Percentiles rank a stretch among this genome's conserved stretches.
phyloP scores from a whole-genome alignment of 768 basidiomycete genomes.

The Pholiota conissans region DNA sequence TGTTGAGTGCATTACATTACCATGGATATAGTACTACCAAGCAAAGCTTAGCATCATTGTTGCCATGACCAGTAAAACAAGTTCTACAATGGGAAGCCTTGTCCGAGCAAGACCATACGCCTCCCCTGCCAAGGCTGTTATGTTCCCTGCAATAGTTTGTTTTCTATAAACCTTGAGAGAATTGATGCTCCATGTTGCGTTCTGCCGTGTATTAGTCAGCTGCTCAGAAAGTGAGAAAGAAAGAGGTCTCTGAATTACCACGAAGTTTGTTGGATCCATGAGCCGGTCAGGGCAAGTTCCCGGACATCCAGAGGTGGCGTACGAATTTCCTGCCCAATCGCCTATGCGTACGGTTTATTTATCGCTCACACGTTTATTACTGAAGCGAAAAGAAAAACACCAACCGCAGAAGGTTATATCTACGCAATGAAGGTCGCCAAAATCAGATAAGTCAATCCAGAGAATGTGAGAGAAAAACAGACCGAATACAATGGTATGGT shows the following conservation, averaged over 20 bases:
- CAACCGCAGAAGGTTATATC: slow-evolving; percentile 85
- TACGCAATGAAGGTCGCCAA: slow-evolving; percentile 24
- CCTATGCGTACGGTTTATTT: slow-evolving; percentile 36
- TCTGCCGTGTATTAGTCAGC: slow-evolving; percentile 37
- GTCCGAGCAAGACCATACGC: not conserved
- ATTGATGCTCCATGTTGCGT: slow-evolving; percentile 83
- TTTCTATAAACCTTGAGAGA: slow-evolving; percentile 73
- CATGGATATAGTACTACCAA: not conserved
- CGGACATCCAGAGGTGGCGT: slow-evolving; percentile 69
- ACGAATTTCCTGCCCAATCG: slow-evolving; percentile 84
- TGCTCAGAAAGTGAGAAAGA: not conserved
- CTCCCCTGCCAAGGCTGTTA: slow-evolving; percentile 1
- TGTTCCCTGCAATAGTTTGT: slow-evolving; percentile 27
- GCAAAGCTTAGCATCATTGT: not conserved
- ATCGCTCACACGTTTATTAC: no score
- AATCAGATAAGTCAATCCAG: slow-evolving; percentile 18
- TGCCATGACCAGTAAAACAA: not conserved
- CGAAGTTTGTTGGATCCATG: slow-evolving; percentile 69
- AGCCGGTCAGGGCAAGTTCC: slow-evolving; percentile 67
- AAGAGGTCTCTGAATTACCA: slow-evolving; percentile 44
- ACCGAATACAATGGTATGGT: slow-evolving; percentile 81
- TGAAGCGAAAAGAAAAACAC: slow-evolving; percentile 9
- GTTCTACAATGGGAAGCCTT: not conserved
- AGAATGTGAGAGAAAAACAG: slow-evolving; percentile 26
- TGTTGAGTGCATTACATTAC: no score